phyloP scores from a whole-genome alignment of 2,329 filamentous ascomycete genomes.

The Cercospora sesami region DNA sequence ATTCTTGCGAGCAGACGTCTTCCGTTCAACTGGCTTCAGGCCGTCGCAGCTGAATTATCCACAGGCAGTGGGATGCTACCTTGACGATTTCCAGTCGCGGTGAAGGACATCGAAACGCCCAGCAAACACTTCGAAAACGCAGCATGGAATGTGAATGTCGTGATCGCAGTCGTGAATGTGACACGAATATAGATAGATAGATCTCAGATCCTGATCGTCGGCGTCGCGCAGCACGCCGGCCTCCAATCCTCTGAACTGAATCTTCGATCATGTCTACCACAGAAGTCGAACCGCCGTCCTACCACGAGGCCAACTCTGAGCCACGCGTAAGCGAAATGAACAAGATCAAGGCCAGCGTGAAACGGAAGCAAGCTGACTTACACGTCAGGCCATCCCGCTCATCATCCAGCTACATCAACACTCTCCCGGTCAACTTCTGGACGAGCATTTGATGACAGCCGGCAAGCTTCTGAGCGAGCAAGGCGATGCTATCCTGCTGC shows the following conservation, averaged over 20 bases:
- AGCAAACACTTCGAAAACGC: background rate
- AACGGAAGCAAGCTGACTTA: background rate
- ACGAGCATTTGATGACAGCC: constrained; percentile 7
- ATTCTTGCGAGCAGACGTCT: background rate
- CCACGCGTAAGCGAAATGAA: constrained; percentile 1
- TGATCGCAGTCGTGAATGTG: constrained; percentile 4
- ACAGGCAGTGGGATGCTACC: background rate
- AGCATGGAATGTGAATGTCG: background rate
- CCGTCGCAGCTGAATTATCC: too few relatives aligned
- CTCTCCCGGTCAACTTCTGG: constrained; percentile 4
- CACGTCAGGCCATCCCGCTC: constrained; percentile 6
- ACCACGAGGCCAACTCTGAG: background rate
- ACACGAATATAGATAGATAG: background rate
- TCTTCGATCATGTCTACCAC: background rate
- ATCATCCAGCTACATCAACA: constrained; percentile 17
- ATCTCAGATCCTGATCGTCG: background rate
- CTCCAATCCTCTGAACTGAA: background rate
- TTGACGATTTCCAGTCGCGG: background rate
- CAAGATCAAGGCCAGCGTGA: background rate
- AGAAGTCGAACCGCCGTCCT: constrained; percentile 1
- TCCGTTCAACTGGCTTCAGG: too few relatives aligned
- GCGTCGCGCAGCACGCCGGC: background rate
- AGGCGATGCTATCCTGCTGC: constrained; percentile 14
- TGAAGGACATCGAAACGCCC: background rate
- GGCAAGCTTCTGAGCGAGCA: constrained; percentile 3